Conservation (phyloP, 129 eudicot species). For the Chrysanthemum seticuspe region DNA sequence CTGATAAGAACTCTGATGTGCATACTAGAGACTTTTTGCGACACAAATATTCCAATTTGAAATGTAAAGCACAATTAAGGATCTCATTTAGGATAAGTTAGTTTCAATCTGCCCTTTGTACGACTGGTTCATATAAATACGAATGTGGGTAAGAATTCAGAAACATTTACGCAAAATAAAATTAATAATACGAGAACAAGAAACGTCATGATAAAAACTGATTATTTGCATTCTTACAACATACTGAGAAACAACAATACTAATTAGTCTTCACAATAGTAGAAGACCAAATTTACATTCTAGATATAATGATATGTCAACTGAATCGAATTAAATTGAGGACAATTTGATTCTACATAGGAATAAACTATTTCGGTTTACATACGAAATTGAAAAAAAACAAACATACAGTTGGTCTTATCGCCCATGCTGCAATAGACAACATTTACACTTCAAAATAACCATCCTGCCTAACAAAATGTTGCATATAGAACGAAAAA, state of each 20-base stretch:
- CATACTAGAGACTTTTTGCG: too few relatives aligned
- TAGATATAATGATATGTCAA: not conserved
- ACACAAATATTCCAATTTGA: too few relatives aligned
- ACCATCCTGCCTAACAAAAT: conserved; percentile 1
- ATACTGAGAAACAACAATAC: not conserved
- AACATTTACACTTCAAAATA: conserved; percentile 15
- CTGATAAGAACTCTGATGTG: too few relatives aligned
- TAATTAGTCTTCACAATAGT: not conserved
- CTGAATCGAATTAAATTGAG: not conserved
- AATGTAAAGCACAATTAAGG: too few relatives aligned
- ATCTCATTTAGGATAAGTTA: too few relatives aligned
- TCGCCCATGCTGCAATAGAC: conserved; percentile 19
- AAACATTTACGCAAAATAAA: too few relatives aligned
- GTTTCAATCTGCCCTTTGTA: too few relatives aligned
- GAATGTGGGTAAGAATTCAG: too few relatives aligned
- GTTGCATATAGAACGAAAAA: not conserved
- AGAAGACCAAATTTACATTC: not conserved
- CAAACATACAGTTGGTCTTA: not conserved
- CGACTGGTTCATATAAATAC: too few relatives aligned
- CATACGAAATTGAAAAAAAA: not conserved
- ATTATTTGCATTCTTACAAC: not conserved
- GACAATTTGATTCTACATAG: not conserved
- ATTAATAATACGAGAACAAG: too few relatives aligned
- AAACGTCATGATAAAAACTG: not conserved
- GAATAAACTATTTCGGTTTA: not conserved